Evolutionary conservation across 2,329 filamentous ascomycete genomes (phyloP), one percentile per base, ranked within the genome.

Genomic region (Microdochium bolleyi): DNA sequence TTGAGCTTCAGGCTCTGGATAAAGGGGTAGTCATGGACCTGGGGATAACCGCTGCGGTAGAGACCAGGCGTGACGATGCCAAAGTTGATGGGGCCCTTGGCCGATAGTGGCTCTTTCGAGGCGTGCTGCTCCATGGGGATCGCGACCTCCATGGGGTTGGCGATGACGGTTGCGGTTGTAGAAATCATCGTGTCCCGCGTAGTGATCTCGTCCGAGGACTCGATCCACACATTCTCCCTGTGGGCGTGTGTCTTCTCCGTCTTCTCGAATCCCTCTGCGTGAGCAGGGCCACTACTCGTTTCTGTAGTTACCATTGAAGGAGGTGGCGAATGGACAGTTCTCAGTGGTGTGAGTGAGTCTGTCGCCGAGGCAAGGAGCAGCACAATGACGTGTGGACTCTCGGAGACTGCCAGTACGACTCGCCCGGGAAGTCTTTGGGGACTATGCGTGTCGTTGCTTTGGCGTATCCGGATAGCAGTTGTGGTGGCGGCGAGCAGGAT

Each of bases 31-130:
- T 95, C 86, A 53, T 84, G 78, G 4, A 77, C 68, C 56, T 83
- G 74, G 2, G 92, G 92, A 64, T 91, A 96, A 58, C 86, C 87
- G 68, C 89, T 92, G 51, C 92, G 82, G 66, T 89, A 96, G 25
- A 96, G 76, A 9, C 86, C 85, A 7, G 84, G 80, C 21, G 85
- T 72, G 21, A 96, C 86, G 25, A 83, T 72, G 19, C 87, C 89
- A 68, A 92, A 96, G 64, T 96, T 96, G 58, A 72, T 57, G 60
- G 82, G 82, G 79, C 68, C 75, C 59, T 72, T 70, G 57, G 67
- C 73, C 55, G 65, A 67, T 54, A 64, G 73, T 57, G 67, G 76
- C 65, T 75, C 74, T 70, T 72, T 71, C 67, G 65, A 73, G 63
- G 68, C 75, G 66, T 69, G 85, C 64, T 70, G 84, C 52, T 67